These are phyloP conservation scores for Aspergillus aculeatus DNA, from an alignment of 2,329 filamentous ascomycete genomes.

Conservation along the genomic window DNA sequence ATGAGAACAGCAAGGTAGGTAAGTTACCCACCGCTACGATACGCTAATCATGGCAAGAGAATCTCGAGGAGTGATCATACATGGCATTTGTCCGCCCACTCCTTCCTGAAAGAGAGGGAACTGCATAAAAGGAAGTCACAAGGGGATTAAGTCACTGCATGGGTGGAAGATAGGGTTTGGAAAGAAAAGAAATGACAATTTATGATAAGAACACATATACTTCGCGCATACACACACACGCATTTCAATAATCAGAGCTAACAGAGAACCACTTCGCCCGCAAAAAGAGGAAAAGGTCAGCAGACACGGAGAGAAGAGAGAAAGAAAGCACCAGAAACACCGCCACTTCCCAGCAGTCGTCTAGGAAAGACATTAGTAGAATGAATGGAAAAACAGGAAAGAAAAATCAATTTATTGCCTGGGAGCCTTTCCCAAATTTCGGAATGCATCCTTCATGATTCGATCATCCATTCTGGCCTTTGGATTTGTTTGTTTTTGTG, in stretches of 20 bases:
- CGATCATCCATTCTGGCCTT: constrained; percentile 14
- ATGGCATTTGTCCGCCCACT: neutral
- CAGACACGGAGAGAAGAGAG: constrained; percentile 8
- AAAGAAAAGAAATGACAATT: constrained; percentile 24
- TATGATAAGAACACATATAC: constrained; percentile 11
- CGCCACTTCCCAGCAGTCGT: constrained; percentile 35
- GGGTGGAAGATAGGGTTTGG: neutral
- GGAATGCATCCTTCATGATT: constrained; percentile 30
- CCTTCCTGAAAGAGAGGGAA: constrained; percentile 10
- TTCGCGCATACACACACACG: neutral
- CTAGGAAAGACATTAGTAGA: constrained; percentile 35
- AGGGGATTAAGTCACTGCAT: constrained; percentile 20
- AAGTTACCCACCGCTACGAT: no score
- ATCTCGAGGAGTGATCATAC: neutral
- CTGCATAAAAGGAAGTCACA: constrained; percentile 18
- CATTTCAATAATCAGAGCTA: neutral
- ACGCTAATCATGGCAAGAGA: neutral
- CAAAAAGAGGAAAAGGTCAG: constrained; percentile 22
- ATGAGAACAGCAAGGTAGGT: no score
- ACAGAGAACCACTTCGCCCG: constrained; percentile 36
- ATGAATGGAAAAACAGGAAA: constrained; percentile 25
- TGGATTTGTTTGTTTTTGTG: constrained; percentile 14
- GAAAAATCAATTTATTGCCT: constrained; percentile 28
- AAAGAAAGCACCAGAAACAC: constrained; percentile 39
- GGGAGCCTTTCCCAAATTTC: constrained; percentile 27